Conservation (phyloP, 1,139 yeast species). For the Yamadazyma jaroonii region DNA sequence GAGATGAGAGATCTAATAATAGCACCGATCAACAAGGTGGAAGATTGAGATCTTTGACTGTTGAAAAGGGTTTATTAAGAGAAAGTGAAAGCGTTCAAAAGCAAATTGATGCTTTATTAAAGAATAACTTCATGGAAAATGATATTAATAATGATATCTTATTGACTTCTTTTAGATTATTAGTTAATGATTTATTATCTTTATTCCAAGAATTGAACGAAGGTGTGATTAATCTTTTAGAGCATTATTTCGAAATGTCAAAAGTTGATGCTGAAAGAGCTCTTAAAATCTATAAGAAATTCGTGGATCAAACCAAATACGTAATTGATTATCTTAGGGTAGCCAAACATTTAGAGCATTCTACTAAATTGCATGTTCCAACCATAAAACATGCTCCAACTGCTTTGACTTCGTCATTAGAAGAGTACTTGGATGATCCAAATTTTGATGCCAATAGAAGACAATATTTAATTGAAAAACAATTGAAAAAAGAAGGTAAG, state of each 20-base stretch:
- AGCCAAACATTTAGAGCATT: conserved; percentile 83
- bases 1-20: conserved; percentile 59
- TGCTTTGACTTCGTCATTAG: conserved; percentile 79
- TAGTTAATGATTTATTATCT: conserved; percentile 81
- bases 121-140: conserved; percentile 69
- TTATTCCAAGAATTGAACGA: conserved; percentile 89
- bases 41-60: conserved; percentile 57
- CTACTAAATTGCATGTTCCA: conserved; percentile 89
- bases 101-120: conserved; percentile 73
- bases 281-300: conserved; percentile 74
- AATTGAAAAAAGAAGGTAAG: conserved; percentile 6
- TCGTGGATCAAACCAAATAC: conserved; percentile 82
- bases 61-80: conserved; percentile 80
- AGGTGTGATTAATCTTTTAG: conserved; percentile 89
- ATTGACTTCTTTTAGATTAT: conserved; percentile 77
- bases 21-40: conserved; percentile 51
- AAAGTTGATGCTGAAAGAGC: conserved; percentile 85
- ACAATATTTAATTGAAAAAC: conserved; percentile 68
- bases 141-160: conserved; percentile 82
- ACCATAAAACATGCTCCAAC: conserved; percentile 97
- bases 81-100: conserved; percentile 83
- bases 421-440: conserved; percentile 86
- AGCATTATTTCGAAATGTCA: conserved; percentile 92
- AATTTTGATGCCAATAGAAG: conserved; percentile 76
- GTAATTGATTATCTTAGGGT: conserved; percentile 85